Evolutionary conservation across 805 yeast species (phyloP), one percentile per base, ranked within the genome.

Genomic region (Schwanniomyces yamadae): DNA sequence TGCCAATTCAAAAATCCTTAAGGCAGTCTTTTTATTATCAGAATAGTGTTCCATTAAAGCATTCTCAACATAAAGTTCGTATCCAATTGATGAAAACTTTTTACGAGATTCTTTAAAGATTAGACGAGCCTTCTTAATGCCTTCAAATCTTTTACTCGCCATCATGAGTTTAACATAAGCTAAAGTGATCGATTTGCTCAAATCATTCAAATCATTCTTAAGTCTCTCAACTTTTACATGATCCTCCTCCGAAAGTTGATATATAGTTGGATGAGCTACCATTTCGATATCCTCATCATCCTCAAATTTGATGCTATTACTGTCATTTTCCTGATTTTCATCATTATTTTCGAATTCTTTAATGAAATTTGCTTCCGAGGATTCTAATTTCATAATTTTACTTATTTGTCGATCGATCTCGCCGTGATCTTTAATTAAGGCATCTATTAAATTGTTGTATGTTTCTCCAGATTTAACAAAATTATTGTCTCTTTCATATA

Each of bases 11-110:
- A 87, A 82, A 13, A 90, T 80, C 52, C 82, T 82, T 34, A 74
- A 66, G 0, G 96, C 90, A 29, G 85, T 78, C 36, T 77, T 80
- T 16, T 73, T 63, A 42, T 81, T 84, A 41, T 77, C 81, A 40
- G 82, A 71, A 47, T 77, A 78, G 48, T 75, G 80, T 54, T 91
- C 99, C 66, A 89, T 69, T 54, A 78, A 66, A 0, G 97, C 96
- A 50, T 84, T 83, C 40, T 86, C 91, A 14, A 82, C 80, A 59
- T 75, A 91, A 14, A 91, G 74, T 48, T 87, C 87, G 65, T 80
- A 79, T 0, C 95, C 82, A 27, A 84, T 61, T 8, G 67, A 62
- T n/a, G 67, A 54, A 46, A 77, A 73, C 36, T 52, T 57, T 52
- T 80, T 78, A 48, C 95, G 77, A 6, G 84, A 83, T 46, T 71